phyloP scores from a whole-genome alignment of 805 yeast species.

The Candida krabiensis region DNA sequence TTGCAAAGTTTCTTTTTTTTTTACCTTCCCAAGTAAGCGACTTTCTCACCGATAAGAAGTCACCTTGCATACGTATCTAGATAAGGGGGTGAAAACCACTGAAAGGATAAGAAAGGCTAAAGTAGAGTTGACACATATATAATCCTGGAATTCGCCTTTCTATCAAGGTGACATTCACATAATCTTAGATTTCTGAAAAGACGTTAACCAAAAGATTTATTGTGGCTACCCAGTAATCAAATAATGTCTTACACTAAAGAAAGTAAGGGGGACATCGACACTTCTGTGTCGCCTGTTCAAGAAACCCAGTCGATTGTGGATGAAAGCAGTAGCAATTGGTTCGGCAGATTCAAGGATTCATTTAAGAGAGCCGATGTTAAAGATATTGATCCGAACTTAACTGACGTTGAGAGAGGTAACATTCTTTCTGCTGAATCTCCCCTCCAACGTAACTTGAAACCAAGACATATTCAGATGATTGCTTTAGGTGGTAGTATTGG shows the following conservation, averaged over 20 bases:
- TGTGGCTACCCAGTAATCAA: too few species aligned
- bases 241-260: slow-evolving; percentile 19
- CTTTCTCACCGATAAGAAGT: too few species aligned
- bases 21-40: too few species aligned
- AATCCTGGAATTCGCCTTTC: too few species aligned
- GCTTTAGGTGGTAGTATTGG: slow-evolving; percentile 86
- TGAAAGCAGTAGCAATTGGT: slow-evolving; percentile 13
- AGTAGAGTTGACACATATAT: too few species aligned
- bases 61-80: too few species aligned
- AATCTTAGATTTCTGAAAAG: too few species aligned
- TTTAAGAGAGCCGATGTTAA: slow-evolving; percentile 34
- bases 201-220: too few species aligned
- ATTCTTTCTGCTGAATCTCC: slow-evolving; percentile 50
- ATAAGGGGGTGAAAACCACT: too few species aligned
- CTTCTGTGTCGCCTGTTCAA: slow-evolving; percentile 24
- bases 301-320: slow-evolving; percentile 7
- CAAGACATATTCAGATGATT: slow-evolving; percentile 76
- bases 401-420: slow-evolving; percentile 48
- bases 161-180: too few species aligned
- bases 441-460: slow-evolving; percentile 50
- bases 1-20: too few species aligned
- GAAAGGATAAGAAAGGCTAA: too few species aligned
- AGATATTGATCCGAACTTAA: slow-evolving; percentile 43
- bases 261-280: slow-evolving; percentile 23
- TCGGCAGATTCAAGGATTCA: slow-evolving; percentile 27